Conservation (phyloP, 2,329 filamentous ascomycete genomes). For the Fusarium sp. region DNA sequence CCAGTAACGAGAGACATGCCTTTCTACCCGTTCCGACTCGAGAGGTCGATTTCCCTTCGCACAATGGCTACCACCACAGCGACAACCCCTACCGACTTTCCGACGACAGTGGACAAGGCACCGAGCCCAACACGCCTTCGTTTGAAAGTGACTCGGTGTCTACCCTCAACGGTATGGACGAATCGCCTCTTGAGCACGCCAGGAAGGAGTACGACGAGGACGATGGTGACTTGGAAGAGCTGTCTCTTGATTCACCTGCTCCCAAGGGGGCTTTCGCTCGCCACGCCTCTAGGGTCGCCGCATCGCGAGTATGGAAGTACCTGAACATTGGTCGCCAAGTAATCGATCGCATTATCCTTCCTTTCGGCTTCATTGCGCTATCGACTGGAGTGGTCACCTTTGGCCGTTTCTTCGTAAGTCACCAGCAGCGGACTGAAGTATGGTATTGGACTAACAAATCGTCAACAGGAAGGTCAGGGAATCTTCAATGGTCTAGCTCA, state of each 20-base stretch:
- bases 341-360: slow-evolving; percentile 82
- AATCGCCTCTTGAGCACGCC: slow-evolving; percentile 55
- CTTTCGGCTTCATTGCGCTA: slow-evolving; percentile 82
- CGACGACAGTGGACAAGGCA: slow-evolving; percentile 81
- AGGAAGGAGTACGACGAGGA: slow-evolving; percentile 67
- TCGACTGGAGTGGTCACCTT: slow-evolving; percentile 82
- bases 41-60: slow-evolving; percentile 9
- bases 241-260: slow-evolving; percentile 48
- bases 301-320: slow-evolving; percentile 69
- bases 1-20: slow-evolving; percentile 53
- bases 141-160: slow-evolving; percentile 76
- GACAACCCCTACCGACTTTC: slow-evolving; percentile 70
- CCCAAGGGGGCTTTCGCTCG: slow-evolving; percentile 67
- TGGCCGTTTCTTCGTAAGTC: slow-evolving; percentile 85
- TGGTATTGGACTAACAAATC: slow-evolving; percentile 10
- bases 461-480: slow-evolving; percentile 71
- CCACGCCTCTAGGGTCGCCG: slow-evolving; percentile 70
- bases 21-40: slow-evolving; percentile 75
- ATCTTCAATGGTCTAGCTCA: slow-evolving; percentile 92
- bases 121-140: slow-evolving; percentile 78
- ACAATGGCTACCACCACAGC: slow-evolving; percentile 68
- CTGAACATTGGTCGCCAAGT: slow-evolving; percentile 74
- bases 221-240: slow-evolving; percentile 58
- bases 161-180: slow-evolving; percentile 63
- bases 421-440: neutral